Base-by-base conservation (phyloP, 2,329 filamentous ascomycete genomes). In the Neopestalotiopsis clavispora region DNA sequence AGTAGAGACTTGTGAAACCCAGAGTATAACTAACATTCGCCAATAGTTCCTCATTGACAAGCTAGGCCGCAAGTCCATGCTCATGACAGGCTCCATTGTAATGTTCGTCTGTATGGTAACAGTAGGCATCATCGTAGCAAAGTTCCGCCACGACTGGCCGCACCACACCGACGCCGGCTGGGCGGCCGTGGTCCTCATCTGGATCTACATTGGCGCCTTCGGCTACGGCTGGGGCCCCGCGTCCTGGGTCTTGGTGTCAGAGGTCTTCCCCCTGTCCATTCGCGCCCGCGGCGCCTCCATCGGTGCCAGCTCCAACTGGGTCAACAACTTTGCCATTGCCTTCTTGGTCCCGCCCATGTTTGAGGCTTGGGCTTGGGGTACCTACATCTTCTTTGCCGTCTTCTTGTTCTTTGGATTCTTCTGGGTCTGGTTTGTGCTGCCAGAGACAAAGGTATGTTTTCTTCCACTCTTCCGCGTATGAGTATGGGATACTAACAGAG, bases 231-330 rank as follows among this genome's bases (percentile, higher is more conserved):
- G 87, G 86, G 86, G 85, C 0, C 85, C 85, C 2, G 81, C 87
- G 0, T 82, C 80, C 1, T 86, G 82, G 84, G 82, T 79, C 3
- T 77, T 85, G 72, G 76, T 85, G 0, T 75, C 83, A 5, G 90
- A 92, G 73, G 87, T 92, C 10, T 92, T 91, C 75, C 87, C 90
- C 0, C 84, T 84, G 0, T 87, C 85, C 2, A 80, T 90, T 0
- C 82, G 90, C 10, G 88, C 89, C 1, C 91, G 92, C 75, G 90
- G 90, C 32, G 87, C 90, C 2, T 87, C 89, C 0, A 80, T 90
- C 12, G 85, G 85, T 0, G 89, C 87, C 0, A 87, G 84, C 69
- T 85, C 84, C 1, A 90, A 88, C 75, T 92, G 89, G 82, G 74
- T 90, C 2, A 88, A 86, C 75, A 90, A 91, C 75, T 91, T 91